Base-by-base conservation (phyloP, 306 rosid genomes). In the Cucurbita moschata region DNA sequence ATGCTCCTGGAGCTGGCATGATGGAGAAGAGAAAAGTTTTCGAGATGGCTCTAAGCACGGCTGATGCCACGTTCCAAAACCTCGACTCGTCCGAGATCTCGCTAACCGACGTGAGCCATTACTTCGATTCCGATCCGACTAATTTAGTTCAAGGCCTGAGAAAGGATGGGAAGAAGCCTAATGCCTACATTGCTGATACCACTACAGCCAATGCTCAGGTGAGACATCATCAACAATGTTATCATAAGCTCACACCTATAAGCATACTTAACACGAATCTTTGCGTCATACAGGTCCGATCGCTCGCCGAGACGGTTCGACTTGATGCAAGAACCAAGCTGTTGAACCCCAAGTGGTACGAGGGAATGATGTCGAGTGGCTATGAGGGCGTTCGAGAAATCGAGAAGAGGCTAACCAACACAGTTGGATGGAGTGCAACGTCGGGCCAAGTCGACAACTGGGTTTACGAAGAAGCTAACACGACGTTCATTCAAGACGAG, bases 361-460 rank as follows among this genome's bases (percentile, higher is more conserved):
- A 94, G 82, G 99, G 97, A 77, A 94, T 94, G 99, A 40, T 94
- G 81, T 88, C 97, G 3, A 87, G 82, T 9, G 99, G 99, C 14
- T 94, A 94, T 1, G 99, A 94, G 81, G 99, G 99, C 35, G 99
- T 88, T 19, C 96, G 97, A 0, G 99, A 94, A 70, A 94, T 94
- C 7, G 99, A 94, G 84, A 94, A 94, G 87, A 87, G 97, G 61
- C 96, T 94, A 8, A 89, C 97, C 0, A 94, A 94, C 73, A 94
- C 99, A 10, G 99, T 94, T 1, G 99, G 99, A 59, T 94, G 99
- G 99, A 94, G 97, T 88, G 99, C 97, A 55, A 94, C 99, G 56
- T 94, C 99, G 30, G 99, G 99, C 19, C 99, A 94, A 82, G 99
- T 94, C 21, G 99, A 94, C 84, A 94, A 94, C 85, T 94, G 97